These are phyloP conservation scores for Monilinia fructicola DNA, from an alignment of 2,329 filamentous ascomycete genomes.

Conservation along the genomic window DNA sequence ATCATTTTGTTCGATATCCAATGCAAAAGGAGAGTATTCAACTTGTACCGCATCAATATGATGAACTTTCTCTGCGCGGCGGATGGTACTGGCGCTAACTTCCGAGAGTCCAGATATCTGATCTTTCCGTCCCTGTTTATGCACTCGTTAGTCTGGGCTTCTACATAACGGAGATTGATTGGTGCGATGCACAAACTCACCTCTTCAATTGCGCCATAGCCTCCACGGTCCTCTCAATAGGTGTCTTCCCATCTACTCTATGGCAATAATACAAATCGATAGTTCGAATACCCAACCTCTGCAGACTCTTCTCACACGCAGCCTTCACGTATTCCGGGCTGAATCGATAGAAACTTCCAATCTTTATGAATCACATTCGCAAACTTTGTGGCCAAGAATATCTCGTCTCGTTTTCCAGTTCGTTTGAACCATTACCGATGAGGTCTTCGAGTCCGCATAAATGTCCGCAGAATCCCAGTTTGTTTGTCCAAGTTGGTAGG, in stretches of 20 bases:
- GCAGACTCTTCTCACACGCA: conserved; percentile 45
- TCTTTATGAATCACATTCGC: conserved; percentile 38
- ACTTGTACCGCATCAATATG: conserved; percentile 54
- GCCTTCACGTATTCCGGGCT: conserved; percentile 45
- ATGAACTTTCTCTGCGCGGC: conserved; percentile 50
- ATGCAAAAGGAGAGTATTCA: conserved; percentile 54
- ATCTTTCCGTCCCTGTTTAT: conserved; percentile 51
- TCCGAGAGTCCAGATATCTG: conserved; percentile 56
- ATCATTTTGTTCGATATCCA: conserved; percentile 58
- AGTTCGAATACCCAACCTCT: conserved; percentile 44
- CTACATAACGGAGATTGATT: not conserved
- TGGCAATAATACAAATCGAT: conserved; percentile 43
- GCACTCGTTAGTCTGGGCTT: conserved; percentile 22
- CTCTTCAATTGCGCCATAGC: conserved; percentile 45
- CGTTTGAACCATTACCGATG: conserved; percentile 50
- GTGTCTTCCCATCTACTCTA: conserved; percentile 43
- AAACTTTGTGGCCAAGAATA: conserved; percentile 56
- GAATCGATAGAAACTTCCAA: conserved; percentile 35
- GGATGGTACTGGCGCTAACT: conserved; percentile 50
- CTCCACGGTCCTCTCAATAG: conserved; percentile 47
- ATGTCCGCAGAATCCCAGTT: conserved; percentile 44
- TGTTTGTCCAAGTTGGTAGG: conserved; percentile 43
- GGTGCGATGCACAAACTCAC: conserved; percentile 21
- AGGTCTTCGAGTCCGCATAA: conserved; percentile 50
- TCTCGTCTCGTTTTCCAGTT: conserved; percentile 47